Base-by-base conservation (phyloP, 2,329 filamentous ascomycete species). In the Cryphonectria carpinicola region DNA sequence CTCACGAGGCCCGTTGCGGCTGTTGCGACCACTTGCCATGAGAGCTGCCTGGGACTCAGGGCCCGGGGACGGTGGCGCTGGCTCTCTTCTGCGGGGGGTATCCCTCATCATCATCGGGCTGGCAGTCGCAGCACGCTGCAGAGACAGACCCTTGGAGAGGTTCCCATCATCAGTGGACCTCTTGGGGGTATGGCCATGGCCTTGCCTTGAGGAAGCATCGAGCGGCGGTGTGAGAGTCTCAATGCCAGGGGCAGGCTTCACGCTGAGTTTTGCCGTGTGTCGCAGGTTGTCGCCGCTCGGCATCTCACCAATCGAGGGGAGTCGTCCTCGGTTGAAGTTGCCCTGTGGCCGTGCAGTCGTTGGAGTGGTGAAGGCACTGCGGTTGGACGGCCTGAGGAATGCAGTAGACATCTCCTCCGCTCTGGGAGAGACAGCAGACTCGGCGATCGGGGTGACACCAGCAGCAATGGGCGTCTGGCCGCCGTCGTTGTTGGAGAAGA, bases 391-490 rank as follows among this genome's bases (percentile, higher is more conserved):
- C n/a, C 89, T 85, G 37, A 91, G 81, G 76, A 93, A 90, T 2
- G 91, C 90, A 8, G 91, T 93, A 4, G 88, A 86, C 71, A 87
- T 88, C 19, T 91, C 90, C 65, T 84, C 88, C 75, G 88, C 89
- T 56, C 88, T 87, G 0, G 94, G 94, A 35, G 92, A 94, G 58
- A 90, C 81, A 1, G 92, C 92, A 54, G 92, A 93, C 74, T 94
- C 91, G 1, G 92, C 91, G 76, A 98, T 98, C 0, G 95, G 95
- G 0, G 95, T 98, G 0, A 93, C 88, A n/a, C 92, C 93, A 1
- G 90, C 90, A 13, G 92, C 92, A 74, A 94, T 92, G 0, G 94
- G 94, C 0, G 94, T 97, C 74, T 84, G 84, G 11, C 87, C 87
- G 49, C 85, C 87, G 65, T 90, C 88, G 7, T 80, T 82, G 54